These are phyloP conservation scores for Stagonosporopsis chrysanthemi DNA, from an alignment of 2,329 filamentous ascomycete genomes.

Conservation along the genomic window DNA sequence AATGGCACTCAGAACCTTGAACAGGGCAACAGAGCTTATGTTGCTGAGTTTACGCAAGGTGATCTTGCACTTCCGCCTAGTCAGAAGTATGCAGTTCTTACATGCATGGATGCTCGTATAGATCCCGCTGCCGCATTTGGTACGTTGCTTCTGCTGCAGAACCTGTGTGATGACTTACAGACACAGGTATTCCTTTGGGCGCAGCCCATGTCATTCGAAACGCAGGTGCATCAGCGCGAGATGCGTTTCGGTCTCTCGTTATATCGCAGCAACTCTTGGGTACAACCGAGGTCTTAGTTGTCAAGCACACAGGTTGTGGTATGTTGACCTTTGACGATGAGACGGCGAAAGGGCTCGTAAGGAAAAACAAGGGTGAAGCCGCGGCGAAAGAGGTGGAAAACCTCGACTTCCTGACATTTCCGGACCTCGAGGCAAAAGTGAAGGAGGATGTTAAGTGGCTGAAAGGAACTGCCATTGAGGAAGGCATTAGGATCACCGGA, in stretches of 20 bases:
- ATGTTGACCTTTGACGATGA: conserved; percentile 74
- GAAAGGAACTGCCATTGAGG: conserved; percentile 65
- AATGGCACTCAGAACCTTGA: conserved; percentile 63
- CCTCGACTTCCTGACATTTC: conserved; percentile 72
- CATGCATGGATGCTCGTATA: conserved; percentile 82
- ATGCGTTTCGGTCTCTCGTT: conserved; percentile 76
- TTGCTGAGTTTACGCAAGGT: conserved; percentile 68
- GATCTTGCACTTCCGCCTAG: conserved; percentile 72
- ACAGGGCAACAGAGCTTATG: conserved; percentile 65
- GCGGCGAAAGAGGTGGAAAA: conserved; percentile 56
- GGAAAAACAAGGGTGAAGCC: conserved; percentile 64
- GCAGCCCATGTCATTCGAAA: conserved; percentile 83
- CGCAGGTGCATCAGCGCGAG: conserved; percentile 65
- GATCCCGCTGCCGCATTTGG: conserved; percentile 72
- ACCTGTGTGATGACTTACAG: neutral
- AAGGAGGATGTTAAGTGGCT: conserved; percentile 71
- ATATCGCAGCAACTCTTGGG: conserved; percentile 82
- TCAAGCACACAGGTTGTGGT: conserved; percentile 78
- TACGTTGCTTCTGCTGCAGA: neutral
- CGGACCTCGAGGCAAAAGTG: conserved; percentile 64
- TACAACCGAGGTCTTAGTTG: conserved; percentile 75
- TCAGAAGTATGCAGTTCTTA: conserved; percentile 73
- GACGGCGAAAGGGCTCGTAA: conserved; percentile 63
- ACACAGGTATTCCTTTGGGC: conserved; percentile 68
- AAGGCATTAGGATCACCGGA: conserved; percentile 69